phyloP scores from a whole-genome alignment of 2,329 filamentous ascomycete genomes.

The Didymella lethalis region DNA sequence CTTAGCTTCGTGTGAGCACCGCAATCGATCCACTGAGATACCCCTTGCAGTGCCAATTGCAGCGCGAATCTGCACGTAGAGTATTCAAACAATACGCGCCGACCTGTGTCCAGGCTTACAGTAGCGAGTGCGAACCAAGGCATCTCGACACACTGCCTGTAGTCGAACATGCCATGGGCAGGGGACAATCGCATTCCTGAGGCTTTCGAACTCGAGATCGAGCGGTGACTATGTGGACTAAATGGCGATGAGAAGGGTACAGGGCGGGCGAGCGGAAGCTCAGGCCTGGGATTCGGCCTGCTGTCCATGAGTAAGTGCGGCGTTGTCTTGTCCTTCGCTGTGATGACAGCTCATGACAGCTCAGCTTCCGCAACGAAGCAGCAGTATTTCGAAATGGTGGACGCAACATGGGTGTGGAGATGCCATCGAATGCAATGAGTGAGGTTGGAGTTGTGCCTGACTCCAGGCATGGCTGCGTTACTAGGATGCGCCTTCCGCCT shows the following conservation, averaged over 20 bases:
- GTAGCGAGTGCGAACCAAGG: background rate
- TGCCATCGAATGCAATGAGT: background rate
- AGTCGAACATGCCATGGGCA: background rate
- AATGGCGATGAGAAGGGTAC: background rate
- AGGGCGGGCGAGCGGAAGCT: background rate
- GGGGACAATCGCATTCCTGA: background rate
- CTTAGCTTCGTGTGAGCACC: background rate
- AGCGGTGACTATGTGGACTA: background rate
- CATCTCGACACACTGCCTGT: background rate
- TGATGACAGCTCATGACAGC: background rate
- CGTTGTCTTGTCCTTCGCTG: background rate
- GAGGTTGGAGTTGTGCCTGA: conserved; percentile 15
- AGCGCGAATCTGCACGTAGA: background rate
- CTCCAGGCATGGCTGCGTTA: conserved; percentile 21
- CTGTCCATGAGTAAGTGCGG: background rate
- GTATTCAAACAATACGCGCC: background rate
- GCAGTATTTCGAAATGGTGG: background rate
- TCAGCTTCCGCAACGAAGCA: background rate
- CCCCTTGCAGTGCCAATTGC: conserved; percentile 6
- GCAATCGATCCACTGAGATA: background rate
- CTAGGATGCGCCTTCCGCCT: conserved; percentile 30
- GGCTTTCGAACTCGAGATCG: background rate
- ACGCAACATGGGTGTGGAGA: background rate
- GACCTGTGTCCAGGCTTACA: background rate
- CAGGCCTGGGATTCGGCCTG: too few relatives aligned